These are phyloP conservation scores for Globisporangium mamillatum DNA, from an alignment of 352 stramenopile genomes.

Conservation along the genomic window DNA sequence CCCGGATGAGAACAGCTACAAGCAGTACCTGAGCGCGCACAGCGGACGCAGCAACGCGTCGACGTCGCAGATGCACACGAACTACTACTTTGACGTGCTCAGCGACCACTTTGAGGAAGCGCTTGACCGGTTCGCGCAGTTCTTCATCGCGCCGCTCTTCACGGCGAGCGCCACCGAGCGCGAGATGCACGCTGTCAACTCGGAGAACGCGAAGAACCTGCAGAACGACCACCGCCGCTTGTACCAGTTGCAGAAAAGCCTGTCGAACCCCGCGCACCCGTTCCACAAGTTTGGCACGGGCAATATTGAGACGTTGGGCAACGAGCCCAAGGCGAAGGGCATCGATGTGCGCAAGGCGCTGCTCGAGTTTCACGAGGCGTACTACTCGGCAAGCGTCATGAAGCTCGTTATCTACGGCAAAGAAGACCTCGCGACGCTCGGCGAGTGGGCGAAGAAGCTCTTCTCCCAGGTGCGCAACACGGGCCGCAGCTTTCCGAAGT, in stretches of 20 bases:
- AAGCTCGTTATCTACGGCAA: conserved; percentile 82
- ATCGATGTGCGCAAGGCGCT: conserved; percentile 70
- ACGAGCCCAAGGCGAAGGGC: conserved; percentile 31
- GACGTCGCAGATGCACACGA: conserved; percentile 95
- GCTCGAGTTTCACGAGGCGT: conserved; percentile 83
- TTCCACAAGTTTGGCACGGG: conserved; percentile 92
- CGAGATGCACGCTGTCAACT: conserved; percentile 96
- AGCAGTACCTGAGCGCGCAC: conserved; percentile 91
- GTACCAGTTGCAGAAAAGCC: conserved; percentile 81
- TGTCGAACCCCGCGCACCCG: conserved; percentile 69
- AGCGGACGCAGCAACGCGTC: conserved; percentile 95
- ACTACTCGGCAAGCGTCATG: conserved; percentile 54
- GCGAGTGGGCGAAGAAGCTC: conserved; percentile 59
- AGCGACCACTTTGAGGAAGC: conserved; percentile 73
- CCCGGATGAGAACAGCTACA: conserved; percentile 94
- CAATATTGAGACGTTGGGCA: conserved; percentile 78
- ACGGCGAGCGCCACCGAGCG: conserved; percentile 87
- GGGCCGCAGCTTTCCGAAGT: conserved; percentile 42
- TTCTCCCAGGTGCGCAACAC: conserved; percentile 88
- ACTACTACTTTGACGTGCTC: conserved; percentile 97
- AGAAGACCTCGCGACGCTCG: conserved; percentile 82
- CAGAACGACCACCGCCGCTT: conserved; percentile 89
- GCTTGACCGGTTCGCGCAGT: conserved; percentile 96
- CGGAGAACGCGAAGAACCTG: conserved; percentile 96
- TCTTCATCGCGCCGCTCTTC: conserved; percentile 97